These are phyloP conservation scores for Yarrowia sp. DNA, from an alignment of 805 yeast genomes.

Conservation along the genomic window DNA sequence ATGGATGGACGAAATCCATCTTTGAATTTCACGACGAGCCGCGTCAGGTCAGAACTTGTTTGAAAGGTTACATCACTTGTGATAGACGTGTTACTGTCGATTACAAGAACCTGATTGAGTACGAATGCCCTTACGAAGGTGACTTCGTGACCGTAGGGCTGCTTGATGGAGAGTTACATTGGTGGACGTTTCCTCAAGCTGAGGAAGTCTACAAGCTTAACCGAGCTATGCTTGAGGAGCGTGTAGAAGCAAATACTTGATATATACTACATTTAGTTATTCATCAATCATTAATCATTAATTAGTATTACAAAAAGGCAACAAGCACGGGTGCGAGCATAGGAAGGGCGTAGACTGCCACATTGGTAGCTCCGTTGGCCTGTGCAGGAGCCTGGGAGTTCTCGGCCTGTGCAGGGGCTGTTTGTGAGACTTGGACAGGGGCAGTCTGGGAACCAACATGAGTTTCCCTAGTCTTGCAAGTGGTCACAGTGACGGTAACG, in stretches of 20 bases:
- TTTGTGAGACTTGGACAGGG: neutral
- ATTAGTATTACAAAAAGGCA: too few species aligned
- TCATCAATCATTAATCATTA: neutral
- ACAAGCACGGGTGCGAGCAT: neutral
- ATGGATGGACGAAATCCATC: too few species aligned
- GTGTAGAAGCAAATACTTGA: neutral
- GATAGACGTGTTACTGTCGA: too few species aligned
- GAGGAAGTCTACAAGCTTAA: neutral
- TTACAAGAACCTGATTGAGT: too few species aligned
- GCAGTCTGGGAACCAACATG: too few species aligned
- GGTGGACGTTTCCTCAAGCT: neutral
- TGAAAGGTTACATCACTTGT: too few species aligned
- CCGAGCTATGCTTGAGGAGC: neutral
- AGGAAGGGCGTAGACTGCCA: neutral
- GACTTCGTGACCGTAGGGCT: neutral
- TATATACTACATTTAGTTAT: neutral
- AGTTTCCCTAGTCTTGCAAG: neutral
- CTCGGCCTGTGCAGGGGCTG: neutral
- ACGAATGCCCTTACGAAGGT: too few species aligned
- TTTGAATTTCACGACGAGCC: too few species aligned
- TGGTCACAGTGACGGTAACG: neutral
- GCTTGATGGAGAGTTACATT: neutral
- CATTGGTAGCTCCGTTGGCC: neutral
- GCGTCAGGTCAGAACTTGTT: too few species aligned
- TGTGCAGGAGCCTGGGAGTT: neutral